Evolutionary conservation across 2,329 filamentous ascomycete genomes (phyloP).

Genomic region (Tricladium varicosporioides): DNA sequence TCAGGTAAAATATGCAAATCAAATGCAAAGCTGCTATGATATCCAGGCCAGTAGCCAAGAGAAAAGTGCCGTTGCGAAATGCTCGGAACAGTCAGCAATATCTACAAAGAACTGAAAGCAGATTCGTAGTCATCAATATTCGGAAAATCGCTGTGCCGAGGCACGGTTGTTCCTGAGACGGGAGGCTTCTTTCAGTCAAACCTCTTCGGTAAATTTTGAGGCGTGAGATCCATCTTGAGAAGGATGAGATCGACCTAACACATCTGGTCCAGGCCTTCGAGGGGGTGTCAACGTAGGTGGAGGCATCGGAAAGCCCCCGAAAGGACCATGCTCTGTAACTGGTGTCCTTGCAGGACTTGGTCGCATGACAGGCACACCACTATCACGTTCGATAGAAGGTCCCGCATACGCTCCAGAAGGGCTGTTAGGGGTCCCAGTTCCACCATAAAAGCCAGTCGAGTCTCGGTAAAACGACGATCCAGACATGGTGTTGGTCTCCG

Average conservation of each 20-base stretch:
- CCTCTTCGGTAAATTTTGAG: slow-evolving; percentile 47
- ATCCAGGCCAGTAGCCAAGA: slow-evolving; percentile 19
- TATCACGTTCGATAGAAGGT: slow-evolving; percentile 37
- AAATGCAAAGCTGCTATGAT: slow-evolving; percentile 23
- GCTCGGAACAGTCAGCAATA: slow-evolving; percentile 21
- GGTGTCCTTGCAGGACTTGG: slow-evolving; percentile 66
- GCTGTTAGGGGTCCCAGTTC: slow-evolving; percentile 14
- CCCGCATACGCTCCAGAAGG: slow-evolving; percentile 35
- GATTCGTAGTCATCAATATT: slow-evolving; percentile 23
- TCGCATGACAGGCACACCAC: slow-evolving; percentile 58
- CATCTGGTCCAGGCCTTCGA: slow-evolving; percentile 25
- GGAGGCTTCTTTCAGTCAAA: slow-evolving; percentile 33
- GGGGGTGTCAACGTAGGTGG: slow-evolving; percentile 21
- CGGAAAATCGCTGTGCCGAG: slow-evolving; percentile 12
- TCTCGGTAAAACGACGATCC: slow-evolving; percentile 53
- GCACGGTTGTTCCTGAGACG: slow-evolving; percentile 18
- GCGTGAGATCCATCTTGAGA: slow-evolving; percentile 45
- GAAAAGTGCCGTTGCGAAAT: slow-evolving; percentile 9
- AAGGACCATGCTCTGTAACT: slow-evolving; percentile 53
- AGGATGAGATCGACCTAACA: slow-evolving; percentile 41
- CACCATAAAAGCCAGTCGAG: slow-evolving; percentile 44
- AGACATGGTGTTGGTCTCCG: slow-evolving; percentile 40
- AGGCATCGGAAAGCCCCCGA: slow-evolving; percentile 30
- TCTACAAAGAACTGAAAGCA: slow-evolving; percentile 24
- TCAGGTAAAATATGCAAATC: slow-evolving; percentile 28